phyloP scores from a whole-genome alignment of 2,329 filamentous ascomycete genomes.

The Cytospora leucostoma region DNA sequence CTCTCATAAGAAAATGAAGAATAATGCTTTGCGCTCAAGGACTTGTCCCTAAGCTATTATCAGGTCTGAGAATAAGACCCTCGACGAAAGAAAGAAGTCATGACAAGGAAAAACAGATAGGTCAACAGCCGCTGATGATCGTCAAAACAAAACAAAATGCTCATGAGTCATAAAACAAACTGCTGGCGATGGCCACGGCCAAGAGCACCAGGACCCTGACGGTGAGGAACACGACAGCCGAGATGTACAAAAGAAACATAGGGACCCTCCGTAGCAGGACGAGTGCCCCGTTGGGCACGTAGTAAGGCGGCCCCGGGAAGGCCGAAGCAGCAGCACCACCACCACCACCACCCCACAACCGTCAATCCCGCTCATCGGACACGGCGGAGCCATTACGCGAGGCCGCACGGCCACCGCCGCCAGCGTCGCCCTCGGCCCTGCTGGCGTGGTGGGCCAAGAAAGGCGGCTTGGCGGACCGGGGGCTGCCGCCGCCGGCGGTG shows the following conservation, averaged over 20 bases:
- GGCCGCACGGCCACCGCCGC: background rate
- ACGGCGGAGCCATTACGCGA: constrained; percentile 2
- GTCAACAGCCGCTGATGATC: background rate
- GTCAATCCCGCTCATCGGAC: constrained; percentile 3
- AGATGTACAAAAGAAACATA: background rate
- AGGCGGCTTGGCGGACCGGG: constrained; percentile 9
- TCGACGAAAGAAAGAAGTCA: background rate
- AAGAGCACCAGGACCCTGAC: constrained; percentile 10
- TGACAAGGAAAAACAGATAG: background rate
- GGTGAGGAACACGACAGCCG: constrained; percentile 1
- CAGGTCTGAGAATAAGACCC: background rate
- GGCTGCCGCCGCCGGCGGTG: background rate
- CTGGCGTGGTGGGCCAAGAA: constrained; percentile 38
- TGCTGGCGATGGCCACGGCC: background rate
- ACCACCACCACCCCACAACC: background rate
- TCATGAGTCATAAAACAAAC: constrained; percentile 3
- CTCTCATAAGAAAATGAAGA: too few species aligned
- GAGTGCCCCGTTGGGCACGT: background rate
- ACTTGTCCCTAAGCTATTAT: background rate
- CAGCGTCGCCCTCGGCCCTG: constrained; percentile 1
- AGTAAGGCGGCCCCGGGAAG: background rate
- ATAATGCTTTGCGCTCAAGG: background rate
- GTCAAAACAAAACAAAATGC: background rate
- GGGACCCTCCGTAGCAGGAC: background rate
- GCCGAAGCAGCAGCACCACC: background rate